Base-by-base conservation (phyloP, 257 asterid genomes). In the Scutellaria galericulata region DNA sequence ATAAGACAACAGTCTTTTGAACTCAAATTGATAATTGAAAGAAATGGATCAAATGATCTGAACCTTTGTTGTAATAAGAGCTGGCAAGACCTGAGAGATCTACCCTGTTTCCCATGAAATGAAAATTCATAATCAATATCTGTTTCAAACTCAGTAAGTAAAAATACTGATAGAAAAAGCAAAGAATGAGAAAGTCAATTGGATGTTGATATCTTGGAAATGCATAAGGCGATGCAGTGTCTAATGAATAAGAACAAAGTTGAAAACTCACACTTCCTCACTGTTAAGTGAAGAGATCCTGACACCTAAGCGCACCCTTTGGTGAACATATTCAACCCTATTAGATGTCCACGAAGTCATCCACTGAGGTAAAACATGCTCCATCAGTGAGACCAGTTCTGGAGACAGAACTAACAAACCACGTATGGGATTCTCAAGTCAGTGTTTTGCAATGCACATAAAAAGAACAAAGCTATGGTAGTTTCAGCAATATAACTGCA, bases 331-430 rank as follows among this genome's bases (percentile, higher is more conserved):
- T 27, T 79, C 78, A 68, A 48, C 78, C 64, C 74, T 63, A 73
- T 75, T 87, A 72, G 70, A 59, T 72, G 84, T 79, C 91, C 89
- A 89, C 2, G 85, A 81, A 74, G 83, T 82, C 86, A 86, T 81
- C 97, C 91, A 88, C 83, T 76, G 69, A 11, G 99, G 99, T 70
- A 94, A 86, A 75, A 94, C 89, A 78, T 83, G 95, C 81, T 94
- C 99, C 85, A 83, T 80, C 41, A 15, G 80, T 0, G 99, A 89
- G 74, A 89, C 97, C 87, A 84, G 87, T 81, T 85, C 82, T 12
- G 97, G 93, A 63, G 93, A 84, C 75, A 88, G 89, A 68, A 90
- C 98, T 94, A 77, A 72, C 78, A 80, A 82, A 47, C 52, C 79
- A 54, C 31, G 31, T 27, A 55, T 74, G 24, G 80, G 37, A 71